A percentile compares a stretch with the other conserved stretches of the same genome.
These are phyloP conservation scores for Cupressus sempervirens DNA, from an alignment of 75 land plant genomes.

Conservation along the genomic window DNA sequence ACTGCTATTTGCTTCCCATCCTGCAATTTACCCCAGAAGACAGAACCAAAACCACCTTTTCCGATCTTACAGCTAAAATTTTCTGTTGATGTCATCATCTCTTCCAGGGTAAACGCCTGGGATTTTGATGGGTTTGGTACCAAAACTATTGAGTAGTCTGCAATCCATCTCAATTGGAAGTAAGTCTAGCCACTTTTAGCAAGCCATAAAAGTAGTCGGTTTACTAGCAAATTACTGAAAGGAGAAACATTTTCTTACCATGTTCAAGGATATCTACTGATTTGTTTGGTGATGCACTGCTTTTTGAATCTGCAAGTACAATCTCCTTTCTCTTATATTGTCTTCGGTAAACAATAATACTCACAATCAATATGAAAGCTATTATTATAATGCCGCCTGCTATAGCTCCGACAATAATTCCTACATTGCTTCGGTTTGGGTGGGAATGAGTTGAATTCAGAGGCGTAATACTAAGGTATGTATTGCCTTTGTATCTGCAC, in stretches of 20 bases:
- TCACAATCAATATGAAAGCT: background rate
- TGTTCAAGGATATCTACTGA: background rate
- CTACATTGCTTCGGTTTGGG: background rate
- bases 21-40: slow-evolving; percentile 29
- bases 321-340: background rate
- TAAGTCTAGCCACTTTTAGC: background rate
- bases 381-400: background rate
- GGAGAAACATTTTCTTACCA: background rate
- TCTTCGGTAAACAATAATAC: background rate
- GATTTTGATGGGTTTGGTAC: background rate
- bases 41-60: slow-evolving; percentile 51
- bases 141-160: background rate
- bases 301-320: background rate
- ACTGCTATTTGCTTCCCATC: slow-evolving; percentile 41
- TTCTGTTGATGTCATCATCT: slow-evolving; percentile 40
- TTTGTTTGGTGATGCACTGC: background rate
- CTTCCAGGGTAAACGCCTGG: slow-evolving; percentile 32
- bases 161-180: background rate
- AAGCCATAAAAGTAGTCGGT: no score
- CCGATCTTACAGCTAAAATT: slow-evolving; percentile 43
- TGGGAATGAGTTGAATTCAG: background rate
- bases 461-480: background rate
- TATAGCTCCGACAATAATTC: background rate
- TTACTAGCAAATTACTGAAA: background rate
- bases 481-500: background rate